These are phyloP conservation scores for Boletus subcaerulescens DNA, from an alignment of 768 basidiomycete species.

Conservation along the genomic window DNA sequence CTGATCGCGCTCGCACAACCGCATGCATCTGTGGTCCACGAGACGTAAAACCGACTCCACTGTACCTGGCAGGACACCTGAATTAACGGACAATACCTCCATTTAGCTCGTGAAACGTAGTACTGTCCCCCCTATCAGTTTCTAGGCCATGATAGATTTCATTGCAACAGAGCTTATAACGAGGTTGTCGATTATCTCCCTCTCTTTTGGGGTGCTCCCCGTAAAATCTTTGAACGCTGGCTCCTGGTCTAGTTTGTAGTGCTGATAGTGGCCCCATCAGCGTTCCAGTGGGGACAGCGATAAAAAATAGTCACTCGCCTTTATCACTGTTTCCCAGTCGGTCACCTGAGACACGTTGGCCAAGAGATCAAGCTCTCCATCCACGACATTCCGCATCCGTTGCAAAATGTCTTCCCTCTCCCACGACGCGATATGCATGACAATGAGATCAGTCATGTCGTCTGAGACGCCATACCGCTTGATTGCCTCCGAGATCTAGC, in stretches of 20 bases:
- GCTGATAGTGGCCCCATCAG: conserved; percentile 36
- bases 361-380: conserved; percentile 53
- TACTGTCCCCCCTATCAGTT: no score
- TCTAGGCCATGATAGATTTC: conserved; percentile 55
- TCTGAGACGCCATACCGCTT: conserved; percentile 82
- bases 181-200: conserved; percentile 53
- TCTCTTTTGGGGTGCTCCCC: conserved; percentile 37
- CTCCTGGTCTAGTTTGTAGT: conserved; percentile 68
- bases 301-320: conserved; percentile 47
- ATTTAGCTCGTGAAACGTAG: no score
- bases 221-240: conserved; percentile 35
- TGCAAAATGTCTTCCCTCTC: conserved; percentile 41
- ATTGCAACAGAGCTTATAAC: conserved; percentile 78
- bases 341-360: conserved; percentile 45
- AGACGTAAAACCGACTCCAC: neutral
- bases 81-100: no score
- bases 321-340: conserved; percentile 72
- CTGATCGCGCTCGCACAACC: no score
- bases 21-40: no score
- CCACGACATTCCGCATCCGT: conserved; percentile 56
- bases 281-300: neutral
- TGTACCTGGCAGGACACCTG: no score
- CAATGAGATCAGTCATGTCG: conserved; percentile 57
- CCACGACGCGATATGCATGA: conserved; percentile 61
- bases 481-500: conserved; percentile 84